phyloP scores from a whole-genome alignment of 345 rosid genomes.

The Leavenworthia alabamica region DNA sequence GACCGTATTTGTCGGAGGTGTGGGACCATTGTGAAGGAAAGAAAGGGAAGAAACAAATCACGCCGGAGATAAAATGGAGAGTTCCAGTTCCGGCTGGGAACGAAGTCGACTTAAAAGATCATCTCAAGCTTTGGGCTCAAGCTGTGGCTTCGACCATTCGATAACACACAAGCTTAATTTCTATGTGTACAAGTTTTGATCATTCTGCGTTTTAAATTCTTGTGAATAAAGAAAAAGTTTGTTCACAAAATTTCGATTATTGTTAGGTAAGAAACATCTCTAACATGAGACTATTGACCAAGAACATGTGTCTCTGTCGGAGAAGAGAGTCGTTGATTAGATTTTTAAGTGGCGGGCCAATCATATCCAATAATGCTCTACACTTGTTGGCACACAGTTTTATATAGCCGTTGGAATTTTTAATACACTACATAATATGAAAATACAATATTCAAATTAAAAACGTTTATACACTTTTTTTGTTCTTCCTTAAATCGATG shows the following conservation, averaged over 20 bases:
- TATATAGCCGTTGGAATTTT: neutral
- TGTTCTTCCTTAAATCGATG: neutral
- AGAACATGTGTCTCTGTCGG: neutral
- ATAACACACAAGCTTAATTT: conserved; percentile 10
- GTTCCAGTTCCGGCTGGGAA: conserved; percentile 32
- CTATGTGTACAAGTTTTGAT: neutral
- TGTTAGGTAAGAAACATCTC: neutral
- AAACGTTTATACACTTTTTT: conserved; percentile 11
- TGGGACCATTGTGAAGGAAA: conserved; percentile 42
- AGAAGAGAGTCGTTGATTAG: neutral
- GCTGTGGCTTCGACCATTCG: conserved; percentile 56
- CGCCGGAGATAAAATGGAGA: conserved; percentile 38
- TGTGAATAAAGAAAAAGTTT: neutral
- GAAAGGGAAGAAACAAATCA: conserved; percentile 19
- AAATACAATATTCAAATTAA: neutral
- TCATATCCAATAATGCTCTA: conserved; percentile 1
- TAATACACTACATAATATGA: neutral
- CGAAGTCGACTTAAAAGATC: conserved; percentile 48
- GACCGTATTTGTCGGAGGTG: conserved; percentile 62
- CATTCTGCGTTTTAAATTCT: neutral
- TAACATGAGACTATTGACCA: conserved; percentile 4
- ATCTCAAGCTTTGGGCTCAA: conserved; percentile 63
- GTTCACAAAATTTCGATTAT: neutral
- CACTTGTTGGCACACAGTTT: neutral
- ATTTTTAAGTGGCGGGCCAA: conserved; percentile 9